These are phyloP conservation scores for Deinandra increscens DNA, from an alignment of 129 eudicot species.

Conservation along the genomic window DNA sequence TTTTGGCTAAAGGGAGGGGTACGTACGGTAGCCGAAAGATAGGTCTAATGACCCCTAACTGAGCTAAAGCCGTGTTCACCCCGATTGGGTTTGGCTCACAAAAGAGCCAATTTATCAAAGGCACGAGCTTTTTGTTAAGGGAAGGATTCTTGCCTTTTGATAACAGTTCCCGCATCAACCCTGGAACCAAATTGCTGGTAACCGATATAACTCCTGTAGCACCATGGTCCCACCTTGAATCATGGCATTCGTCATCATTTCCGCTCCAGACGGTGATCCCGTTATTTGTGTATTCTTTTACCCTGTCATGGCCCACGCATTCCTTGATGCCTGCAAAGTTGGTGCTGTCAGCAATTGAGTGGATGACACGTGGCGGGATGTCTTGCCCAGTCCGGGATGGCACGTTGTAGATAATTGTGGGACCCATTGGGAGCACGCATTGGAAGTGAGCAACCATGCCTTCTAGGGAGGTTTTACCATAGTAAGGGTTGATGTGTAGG, in stretches of 20 bases:
- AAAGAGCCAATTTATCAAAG: constrained; percentile 73
- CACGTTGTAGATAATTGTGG: constrained; percentile 62
- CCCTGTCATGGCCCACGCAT: constrained; percentile 55
- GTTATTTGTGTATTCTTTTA: constrained; percentile 39
- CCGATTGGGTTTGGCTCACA: constrained; percentile 82
- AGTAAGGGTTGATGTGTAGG: constrained; percentile 72
- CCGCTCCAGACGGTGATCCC: constrained; percentile 62
- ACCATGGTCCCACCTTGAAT: constrained; percentile 57
- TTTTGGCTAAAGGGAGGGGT: constrained; percentile 65
- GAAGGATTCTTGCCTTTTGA: constrained; percentile 42
- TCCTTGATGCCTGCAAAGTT: constrained; percentile 69
- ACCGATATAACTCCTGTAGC: constrained; percentile 66
- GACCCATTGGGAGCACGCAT: constrained; percentile 63
- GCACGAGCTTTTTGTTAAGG: constrained; percentile 53
- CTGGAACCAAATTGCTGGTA: constrained; percentile 58
- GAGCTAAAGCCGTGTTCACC: constrained; percentile 76
- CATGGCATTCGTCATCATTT: constrained; percentile 69
- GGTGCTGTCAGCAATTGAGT: constrained; percentile 32
- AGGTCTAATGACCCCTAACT: constrained; percentile 75
- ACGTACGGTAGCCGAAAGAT: constrained; percentile 78
- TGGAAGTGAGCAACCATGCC: constrained; percentile 61
- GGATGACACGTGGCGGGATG: constrained; percentile 56
- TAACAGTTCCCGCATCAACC: constrained; percentile 49
- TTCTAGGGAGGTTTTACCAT: constrained; percentile 61
- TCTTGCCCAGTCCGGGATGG: constrained; percentile 72